These are phyloP conservation scores for Dothideomycetes sp. DNA, from an alignment of 2,329 filamentous ascomycete genomes.

Conservation along the genomic window DNA sequence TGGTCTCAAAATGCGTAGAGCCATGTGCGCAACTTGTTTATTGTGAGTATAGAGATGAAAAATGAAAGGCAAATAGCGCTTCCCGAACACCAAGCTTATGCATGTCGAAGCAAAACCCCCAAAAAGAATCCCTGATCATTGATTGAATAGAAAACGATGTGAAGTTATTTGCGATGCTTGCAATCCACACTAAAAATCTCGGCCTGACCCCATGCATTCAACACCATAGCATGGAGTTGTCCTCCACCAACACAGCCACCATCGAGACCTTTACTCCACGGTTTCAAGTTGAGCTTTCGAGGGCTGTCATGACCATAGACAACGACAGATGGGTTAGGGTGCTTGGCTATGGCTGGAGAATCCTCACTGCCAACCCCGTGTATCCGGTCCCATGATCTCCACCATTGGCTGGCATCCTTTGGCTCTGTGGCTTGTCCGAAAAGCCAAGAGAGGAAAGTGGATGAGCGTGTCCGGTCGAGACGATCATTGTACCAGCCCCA, in stretches of 20 bases:
- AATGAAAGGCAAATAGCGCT: too few species aligned
- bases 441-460: background rate
- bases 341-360: background rate
- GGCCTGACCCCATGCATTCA: slow-evolving; percentile 45
- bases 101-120: too few species aligned
- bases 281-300: slow-evolving; percentile 57
- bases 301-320: slow-evolving; percentile 78
- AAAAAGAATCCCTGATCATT: too few species aligned
- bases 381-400: slow-evolving; percentile 7
- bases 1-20: too few species aligned
- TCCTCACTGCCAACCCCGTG: background rate
- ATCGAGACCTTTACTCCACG: slow-evolving; percentile 78
- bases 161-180: slow-evolving; percentile 24
- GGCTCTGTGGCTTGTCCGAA: slow-evolving; percentile 2
- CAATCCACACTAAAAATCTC: slow-evolving; percentile 33
- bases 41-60: too few species aligned
- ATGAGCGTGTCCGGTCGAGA: slow-evolving; percentile 1
- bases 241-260: slow-evolving; percentile 71
- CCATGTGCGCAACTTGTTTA: too few species aligned
- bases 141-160: too few species aligned
- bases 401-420: slow-evolving; percentile 1
- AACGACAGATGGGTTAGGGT: slow-evolving; percentile 49
- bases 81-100: too few species aligned
- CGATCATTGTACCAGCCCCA: slow-evolving; percentile 16
- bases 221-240: slow-evolving; percentile 65